Base-by-base conservation (phyloP, 495 filamentous ascomycete species). In the Penicillium flavigenum region DNA sequence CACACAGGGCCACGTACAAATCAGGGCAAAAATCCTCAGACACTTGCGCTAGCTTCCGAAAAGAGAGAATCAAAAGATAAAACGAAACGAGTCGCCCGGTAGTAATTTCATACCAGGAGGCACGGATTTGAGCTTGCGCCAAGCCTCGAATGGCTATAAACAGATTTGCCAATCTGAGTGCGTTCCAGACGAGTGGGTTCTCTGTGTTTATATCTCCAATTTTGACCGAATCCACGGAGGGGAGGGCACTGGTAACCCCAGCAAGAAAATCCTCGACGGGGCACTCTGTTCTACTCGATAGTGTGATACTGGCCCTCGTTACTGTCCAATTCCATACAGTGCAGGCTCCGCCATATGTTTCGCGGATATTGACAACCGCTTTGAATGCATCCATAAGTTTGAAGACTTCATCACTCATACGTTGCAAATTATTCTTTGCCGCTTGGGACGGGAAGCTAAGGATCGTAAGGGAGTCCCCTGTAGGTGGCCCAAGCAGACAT, bases 171-270 rank as follows among this genome's bases (percentile, higher is more conserved):
- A 66, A 59, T 10, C 10, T 38, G 5, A 56, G 10, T 3, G 63
- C 65, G 45, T 24, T 5, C 1, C 48, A 19, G 5, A 65, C 39
- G 8, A 67, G 55, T n/a, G 57, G 38, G 14, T 59, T 51, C 9
- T 4, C 11, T 1, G 8, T 14, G 36, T 51, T 31, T 12, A 5
- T 2, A 12, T 42, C 20, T 41, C 49, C 36, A 22, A 64, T 16
- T 22, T 41, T 29, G 16, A 47, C 32, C 8, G 38, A 14, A 19
- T 31, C 26, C 8, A 55, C 19, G 20, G 53, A 34, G 2, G 44
- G 45, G 9, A 31, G 8, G 45, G 3, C 10, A 5, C 16, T 26
- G 45, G 4, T 19, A 19, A 47, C 3, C 1, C 16, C 45, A 47
- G 8, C 14, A 47, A 47, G 27, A 12, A 47, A 31, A 6, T 5